Conservation (phyloP, 176 grass and related monocot species). For the Thalia dealbata region DNA sequence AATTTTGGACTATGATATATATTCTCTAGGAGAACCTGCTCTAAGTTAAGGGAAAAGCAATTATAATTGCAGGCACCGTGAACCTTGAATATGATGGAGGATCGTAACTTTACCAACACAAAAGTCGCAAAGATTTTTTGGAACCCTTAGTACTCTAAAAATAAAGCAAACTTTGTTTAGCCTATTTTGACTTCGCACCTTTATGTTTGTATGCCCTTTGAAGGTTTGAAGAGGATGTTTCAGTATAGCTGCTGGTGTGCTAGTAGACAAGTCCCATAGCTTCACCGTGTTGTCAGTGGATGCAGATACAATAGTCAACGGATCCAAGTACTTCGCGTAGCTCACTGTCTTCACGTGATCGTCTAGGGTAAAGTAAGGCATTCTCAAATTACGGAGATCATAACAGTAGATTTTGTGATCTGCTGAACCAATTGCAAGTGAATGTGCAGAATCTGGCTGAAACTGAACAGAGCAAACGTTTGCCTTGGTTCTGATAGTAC, state of each 20-base stretch:
- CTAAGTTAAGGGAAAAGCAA: too few relatives aligned
- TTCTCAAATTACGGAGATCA: conserved; percentile 79
- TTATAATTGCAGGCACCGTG: too few relatives aligned
- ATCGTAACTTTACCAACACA: neutral
- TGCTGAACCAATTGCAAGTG: conserved; percentile 80
- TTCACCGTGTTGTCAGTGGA: conserved; percentile 87
- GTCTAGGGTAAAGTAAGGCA: conserved; percentile 53
- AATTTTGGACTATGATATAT: too few relatives aligned
- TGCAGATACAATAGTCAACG: conserved; percentile 61
- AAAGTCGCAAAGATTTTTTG: too few relatives aligned
- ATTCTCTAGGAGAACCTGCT: too few relatives aligned
- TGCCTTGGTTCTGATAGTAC: conserved; percentile 88
- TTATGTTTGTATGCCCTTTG: conserved; percentile 84
- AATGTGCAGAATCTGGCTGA: conserved; percentile 66
- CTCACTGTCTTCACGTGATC: conserved; percentile 92
- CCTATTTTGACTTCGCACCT: conserved; percentile 27
- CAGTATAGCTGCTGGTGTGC: conserved; percentile 36
- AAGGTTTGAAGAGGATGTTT: conserved; percentile 73
- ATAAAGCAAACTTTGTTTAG: neutral
- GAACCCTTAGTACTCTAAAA: too few relatives aligned
- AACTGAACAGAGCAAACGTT: conserved; percentile 96
- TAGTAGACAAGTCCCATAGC: conserved; percentile 71
- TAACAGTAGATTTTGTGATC: conserved; percentile 96
- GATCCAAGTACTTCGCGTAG: conserved; percentile 83
- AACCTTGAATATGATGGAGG: too few relatives aligned